Percentiles rank a stretch among this genome's conserved stretches.
phyloP scores from a whole-genome alignment of 169 alveolate species.

The Plasmodium vinckei region DNA sequence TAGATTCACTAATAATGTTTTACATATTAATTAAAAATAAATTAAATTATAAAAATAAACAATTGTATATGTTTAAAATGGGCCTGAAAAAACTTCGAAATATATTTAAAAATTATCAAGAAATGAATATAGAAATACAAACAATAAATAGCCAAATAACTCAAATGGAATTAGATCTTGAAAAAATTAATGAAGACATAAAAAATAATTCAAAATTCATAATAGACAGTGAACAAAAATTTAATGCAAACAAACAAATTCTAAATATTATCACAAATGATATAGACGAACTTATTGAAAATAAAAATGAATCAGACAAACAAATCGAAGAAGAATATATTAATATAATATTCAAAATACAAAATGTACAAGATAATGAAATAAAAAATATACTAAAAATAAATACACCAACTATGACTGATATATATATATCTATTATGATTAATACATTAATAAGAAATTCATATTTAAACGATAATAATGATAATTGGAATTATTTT shows the following conservation, averaged over 20 bases:
- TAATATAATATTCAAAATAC: conserved; percentile 59
- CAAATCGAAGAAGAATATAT: conserved; percentile 72
- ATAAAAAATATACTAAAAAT: conserved; percentile 68
- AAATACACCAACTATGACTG: conserved; percentile 22
- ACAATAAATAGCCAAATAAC: conserved; percentile 8
- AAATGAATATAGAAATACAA: conserved; percentile 55
- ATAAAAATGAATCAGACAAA: conserved; percentile 59
- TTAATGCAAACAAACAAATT: conserved; percentile 27
- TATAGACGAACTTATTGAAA: conserved; percentile 67
- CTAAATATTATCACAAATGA: conserved; percentile 40
- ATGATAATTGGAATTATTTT: conserved; percentile 75
- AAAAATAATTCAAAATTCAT: conserved; percentile 24
- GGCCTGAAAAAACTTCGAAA: conserved; percentile 53
- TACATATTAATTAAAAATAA: conserved; percentile 63
- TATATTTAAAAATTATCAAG: conserved; percentile 51
- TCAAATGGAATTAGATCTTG: conserved; percentile 6
- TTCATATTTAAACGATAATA: conserved; percentile 42
- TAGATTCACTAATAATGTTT: conserved; percentile 52
- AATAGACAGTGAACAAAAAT: conserved; percentile 25
- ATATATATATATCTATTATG: conserved; percentile 47
- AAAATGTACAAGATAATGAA: conserved; percentile 64
- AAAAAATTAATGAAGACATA: conserved; percentile 16
- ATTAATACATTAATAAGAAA: conserved; percentile 43
- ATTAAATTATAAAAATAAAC: conserved; percentile 70
- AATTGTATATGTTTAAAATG: conserved; percentile 62